Evolutionary conservation across 1,139 yeast species (phyloP).

Genomic region (Taphrina communis): DNA sequence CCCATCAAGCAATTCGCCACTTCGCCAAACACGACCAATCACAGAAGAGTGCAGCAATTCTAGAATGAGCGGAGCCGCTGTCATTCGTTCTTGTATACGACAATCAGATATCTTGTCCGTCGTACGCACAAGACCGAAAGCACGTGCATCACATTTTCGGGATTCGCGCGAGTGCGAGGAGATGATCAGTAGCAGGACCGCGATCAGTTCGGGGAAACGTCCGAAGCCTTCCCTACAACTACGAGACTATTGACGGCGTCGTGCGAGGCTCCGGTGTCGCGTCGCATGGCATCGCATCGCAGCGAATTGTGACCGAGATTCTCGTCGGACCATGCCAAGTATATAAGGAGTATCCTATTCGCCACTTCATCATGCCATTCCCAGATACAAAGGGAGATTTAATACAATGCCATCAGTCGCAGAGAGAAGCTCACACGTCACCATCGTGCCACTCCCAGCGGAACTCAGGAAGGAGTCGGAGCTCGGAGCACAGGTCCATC

Average conservation of each 20-base stretch:
- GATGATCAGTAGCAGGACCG: background rate
- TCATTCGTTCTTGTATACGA: too few relatives aligned
- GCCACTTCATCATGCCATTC: background rate
- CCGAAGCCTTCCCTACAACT: background rate
- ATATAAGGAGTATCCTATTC: background rate
- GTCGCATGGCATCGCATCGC: background rate
- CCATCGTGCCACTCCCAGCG: slow-evolving; percentile 9
- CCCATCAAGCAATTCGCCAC: background rate
- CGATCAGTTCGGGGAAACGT: background rate
- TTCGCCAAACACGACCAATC: background rate
- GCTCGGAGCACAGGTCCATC: slow-evolving; percentile 23
- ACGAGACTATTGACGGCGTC: background rate
- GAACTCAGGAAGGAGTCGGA: slow-evolving; percentile 16
- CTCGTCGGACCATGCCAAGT: background rate
- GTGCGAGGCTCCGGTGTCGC: background rate
- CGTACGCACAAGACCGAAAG: slow-evolving; percentile 8
- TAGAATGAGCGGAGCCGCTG: slow-evolving; percentile 11
- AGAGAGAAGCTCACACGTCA: slow-evolving; percentile 12
- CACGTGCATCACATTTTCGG: slow-evolving; percentile 2
- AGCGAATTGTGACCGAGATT: background rate
- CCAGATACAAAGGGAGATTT: background rate
- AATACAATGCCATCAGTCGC: slow-evolving; percentile 25
- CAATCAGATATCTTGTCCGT: background rate
- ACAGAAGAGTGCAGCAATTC: background rate
- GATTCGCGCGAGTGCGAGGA: slow-evolving; percentile 6